A percentile compares a stretch with the other conserved stretches of the same genome.
Evolutionary conservation across 2,329 filamentous ascomycete genomes (phyloP).

Genomic region (Cladosporium colombiae): DNA sequence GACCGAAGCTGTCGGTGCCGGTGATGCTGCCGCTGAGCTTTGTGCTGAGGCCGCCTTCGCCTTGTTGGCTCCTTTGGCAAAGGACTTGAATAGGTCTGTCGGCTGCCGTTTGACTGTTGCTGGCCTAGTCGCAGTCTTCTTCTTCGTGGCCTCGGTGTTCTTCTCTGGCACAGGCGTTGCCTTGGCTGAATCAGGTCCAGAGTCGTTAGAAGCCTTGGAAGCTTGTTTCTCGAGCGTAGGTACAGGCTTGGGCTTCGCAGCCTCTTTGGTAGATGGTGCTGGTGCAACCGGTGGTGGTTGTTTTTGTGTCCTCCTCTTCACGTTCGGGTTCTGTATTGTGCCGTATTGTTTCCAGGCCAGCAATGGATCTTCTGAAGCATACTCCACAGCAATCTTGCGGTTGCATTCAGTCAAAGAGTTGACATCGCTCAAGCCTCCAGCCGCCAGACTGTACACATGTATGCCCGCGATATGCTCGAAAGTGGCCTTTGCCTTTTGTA

Average conservation of each 20-base stretch:
- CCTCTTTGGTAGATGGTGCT: background rate
- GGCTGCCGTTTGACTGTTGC: conserved; percentile 59
- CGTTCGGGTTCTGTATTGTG: conserved; percentile 71
- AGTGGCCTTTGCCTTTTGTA: conserved; percentile 56
- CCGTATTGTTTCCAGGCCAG: conserved; percentile 66
- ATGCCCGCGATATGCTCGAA: conserved; percentile 76
- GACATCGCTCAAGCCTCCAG: conserved; percentile 66
- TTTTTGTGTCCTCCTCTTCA: conserved; percentile 55
- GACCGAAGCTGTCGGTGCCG: conserved; percentile 33
- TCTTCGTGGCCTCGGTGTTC: conserved; percentile 34
- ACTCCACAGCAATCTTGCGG: conserved; percentile 60
- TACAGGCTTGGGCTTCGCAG: conserved; percentile 28
- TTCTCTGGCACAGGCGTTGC: conserved; percentile 22
- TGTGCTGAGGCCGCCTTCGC: conserved; percentile 40
- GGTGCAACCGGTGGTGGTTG: conserved; percentile 40
- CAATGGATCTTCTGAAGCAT: conserved; percentile 60
- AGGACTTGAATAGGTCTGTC: conserved; percentile 74
- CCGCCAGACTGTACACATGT: conserved; percentile 83
- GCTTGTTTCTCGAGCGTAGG: conserved; percentile 29
- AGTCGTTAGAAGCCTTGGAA: conserved; percentile 25
- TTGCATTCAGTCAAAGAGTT: conserved; percentile 70
- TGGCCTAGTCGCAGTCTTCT: conserved; percentile 40
- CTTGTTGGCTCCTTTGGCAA: conserved; percentile 58
- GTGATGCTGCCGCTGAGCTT: conserved; percentile 40
- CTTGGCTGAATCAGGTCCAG: conserved; percentile 23